Conservation (phyloP, 306 rosid genomes). For the Fragaria nilgerrensis region DNA sequence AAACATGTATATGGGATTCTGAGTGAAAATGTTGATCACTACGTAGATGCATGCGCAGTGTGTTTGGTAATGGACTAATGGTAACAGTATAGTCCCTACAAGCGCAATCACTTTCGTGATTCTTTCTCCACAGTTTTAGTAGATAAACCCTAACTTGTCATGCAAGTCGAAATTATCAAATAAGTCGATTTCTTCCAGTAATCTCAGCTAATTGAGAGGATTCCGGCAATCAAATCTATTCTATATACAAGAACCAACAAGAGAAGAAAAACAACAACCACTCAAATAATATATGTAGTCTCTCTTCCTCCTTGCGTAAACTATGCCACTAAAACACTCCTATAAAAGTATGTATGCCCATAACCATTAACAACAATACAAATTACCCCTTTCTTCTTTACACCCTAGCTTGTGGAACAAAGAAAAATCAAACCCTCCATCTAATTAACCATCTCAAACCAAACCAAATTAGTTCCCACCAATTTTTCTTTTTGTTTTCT, state of each 20-base stretch:
- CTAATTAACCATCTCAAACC: slow-evolving; percentile 6
- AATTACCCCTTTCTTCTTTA: not conserved
- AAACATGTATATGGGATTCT: too few relatives aligned
- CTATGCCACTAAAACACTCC: slow-evolving; percentile 6
- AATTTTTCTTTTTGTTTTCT: not conserved
- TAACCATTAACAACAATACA: not conserved
- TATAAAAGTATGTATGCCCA: slow-evolving; percentile 2
- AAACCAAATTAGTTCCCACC: slow-evolving; percentile 10
- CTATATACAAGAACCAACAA: not conserved
- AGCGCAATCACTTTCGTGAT: too few relatives aligned
- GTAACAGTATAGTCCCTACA: too few relatives aligned
- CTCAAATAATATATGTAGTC: not conserved
- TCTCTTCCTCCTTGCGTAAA: not conserved
- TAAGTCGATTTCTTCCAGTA: not conserved
- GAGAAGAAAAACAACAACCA: not conserved
- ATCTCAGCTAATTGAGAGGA: not conserved
- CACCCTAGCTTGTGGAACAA: slow-evolving; percentile 2
- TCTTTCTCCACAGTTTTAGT: not conserved
- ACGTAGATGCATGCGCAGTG: too few relatives aligned
- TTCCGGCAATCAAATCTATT: not conserved
- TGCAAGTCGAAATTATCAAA: not conserved
- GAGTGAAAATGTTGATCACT: too few relatives aligned
- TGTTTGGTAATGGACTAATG: too few relatives aligned
- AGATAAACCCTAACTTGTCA: not conserved
- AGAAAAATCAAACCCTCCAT: not conserved